Evolutionary conservation across 1,139 yeast species (phyloP).

Genomic region (Diutina rugosa): DNA sequence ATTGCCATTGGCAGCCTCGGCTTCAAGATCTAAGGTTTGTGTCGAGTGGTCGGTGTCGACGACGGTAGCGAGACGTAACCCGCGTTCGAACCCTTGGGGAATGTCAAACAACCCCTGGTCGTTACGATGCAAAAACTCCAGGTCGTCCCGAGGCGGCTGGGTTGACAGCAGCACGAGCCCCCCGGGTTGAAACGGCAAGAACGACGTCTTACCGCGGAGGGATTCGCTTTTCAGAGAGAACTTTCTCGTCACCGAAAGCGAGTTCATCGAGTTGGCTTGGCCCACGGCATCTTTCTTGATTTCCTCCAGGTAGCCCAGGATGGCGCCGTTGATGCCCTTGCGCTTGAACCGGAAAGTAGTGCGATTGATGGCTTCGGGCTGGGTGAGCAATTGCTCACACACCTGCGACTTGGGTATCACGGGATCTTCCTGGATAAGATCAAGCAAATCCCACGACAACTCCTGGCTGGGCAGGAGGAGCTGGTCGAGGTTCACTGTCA

Average conservation of each 20-base stretch:
- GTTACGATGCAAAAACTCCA: slow-evolving; percentile 49
- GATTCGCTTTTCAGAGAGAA: slow-evolving; percentile 50
- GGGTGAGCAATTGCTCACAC: slow-evolving; percentile 29
- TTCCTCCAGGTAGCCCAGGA: slow-evolving; percentile 51
- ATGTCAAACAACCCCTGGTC: slow-evolving; percentile 63
- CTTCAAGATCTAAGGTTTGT: slow-evolving; percentile 60
- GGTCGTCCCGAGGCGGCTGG: slow-evolving; percentile 14
- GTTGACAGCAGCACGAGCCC: slow-evolving; percentile 37
- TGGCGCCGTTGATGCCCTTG: slow-evolving; percentile 61
- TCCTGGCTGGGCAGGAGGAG: slow-evolving; percentile 28
- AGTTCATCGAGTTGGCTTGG: slow-evolving; percentile 48
- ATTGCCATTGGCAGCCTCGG: slow-evolving; percentile 21
- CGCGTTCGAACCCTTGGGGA: slow-evolving; percentile 76
- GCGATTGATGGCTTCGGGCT: slow-evolving; percentile 42
- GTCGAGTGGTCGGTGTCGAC: slow-evolving; percentile 40
- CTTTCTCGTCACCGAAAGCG: slow-evolving; percentile 60
- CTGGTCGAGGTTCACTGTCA: neutral
- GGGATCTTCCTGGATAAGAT: slow-evolving; percentile 36
- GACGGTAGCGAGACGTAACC: slow-evolving; percentile 25
- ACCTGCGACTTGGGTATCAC: slow-evolving; percentile 17
- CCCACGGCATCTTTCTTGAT: slow-evolving; percentile 38
- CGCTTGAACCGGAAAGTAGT: slow-evolving; percentile 53
- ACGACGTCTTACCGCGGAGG: slow-evolving; percentile 59
- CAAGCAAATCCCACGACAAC: slow-evolving; percentile 47
- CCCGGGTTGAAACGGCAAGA: slow-evolving; percentile 89